Conservation (phyloP, 495 filamentous ascomycete genomes). For the Neurospora sp. region DNA sequence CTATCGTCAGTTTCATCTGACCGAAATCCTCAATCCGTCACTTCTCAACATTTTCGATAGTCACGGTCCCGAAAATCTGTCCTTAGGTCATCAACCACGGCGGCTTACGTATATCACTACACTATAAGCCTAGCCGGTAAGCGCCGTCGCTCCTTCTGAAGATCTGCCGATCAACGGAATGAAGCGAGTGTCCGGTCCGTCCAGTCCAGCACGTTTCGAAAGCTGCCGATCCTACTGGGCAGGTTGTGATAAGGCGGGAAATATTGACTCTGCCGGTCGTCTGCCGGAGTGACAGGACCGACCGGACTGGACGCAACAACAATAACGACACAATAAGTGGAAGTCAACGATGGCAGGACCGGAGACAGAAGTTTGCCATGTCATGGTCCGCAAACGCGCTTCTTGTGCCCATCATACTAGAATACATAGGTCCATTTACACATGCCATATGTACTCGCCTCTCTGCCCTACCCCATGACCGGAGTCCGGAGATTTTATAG, state of each 20-base stretch:
- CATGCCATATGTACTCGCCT: neutral
- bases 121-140: neutral
- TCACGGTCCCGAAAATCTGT: neutral
- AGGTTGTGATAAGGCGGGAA: neutral
- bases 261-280: too few relatives aligned
- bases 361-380: neutral
- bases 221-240: constrained; percentile 6
- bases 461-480: neutral
- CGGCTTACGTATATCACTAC: neutral
- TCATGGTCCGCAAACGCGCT: neutral
- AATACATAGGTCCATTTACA: neutral
- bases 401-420: neutral
- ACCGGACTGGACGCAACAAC: neutral
- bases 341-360: neutral
- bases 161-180: neutral
- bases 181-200: neutral
- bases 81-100: neutral
- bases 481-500: neutral
- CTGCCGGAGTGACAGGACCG: neutral
- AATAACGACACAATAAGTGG: neutral
- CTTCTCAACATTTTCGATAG: neutral
- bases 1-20: neutral
- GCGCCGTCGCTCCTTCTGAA: neutral
- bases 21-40: neutral
- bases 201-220: constrained; percentile 5